Evolutionary conservation across 371 early-diverging fungal species (phyloP), one percentile per base, ranked within the genome.

Genomic region (Mucor ambiguus): DNA sequence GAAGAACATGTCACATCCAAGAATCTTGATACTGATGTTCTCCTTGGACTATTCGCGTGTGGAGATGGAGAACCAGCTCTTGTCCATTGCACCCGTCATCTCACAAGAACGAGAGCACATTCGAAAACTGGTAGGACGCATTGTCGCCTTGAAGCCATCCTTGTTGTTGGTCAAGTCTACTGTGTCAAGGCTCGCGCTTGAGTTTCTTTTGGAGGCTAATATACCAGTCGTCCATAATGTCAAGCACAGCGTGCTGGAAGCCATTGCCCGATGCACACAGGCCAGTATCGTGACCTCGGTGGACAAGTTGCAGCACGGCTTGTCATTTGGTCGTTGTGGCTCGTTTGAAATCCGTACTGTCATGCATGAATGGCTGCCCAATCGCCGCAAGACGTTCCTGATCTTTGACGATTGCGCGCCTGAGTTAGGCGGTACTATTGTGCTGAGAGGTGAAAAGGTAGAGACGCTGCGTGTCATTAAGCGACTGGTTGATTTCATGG

Each of bases 171-270:
- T 93, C 11, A 92, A 93, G 61, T 90, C 89, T 58, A 89, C 87
- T 0, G 93, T 97, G 4, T 91, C 96, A 4, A 83, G 97, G 12
- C 60, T 93, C 18, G 96, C 97, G 0, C 73, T 96, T 18, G 95
- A 98, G 57, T 85, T 90, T 32, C 69, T 99, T 16, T 74, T 94
- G 70, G 89, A 89, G 28, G 85, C 86, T 14, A 86, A 89, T 35
- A 87, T 99, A 8, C 84, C 91, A 0, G 94, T 97, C 1, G 90
- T 90, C 0, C 87, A 91, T 62, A 93, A 93, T 67, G 96, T 98
- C 58, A 97, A 96, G 69, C 84, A 86, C 20, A 87, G 89, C 35
- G 93, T 95, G 14, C 86, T 96, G 38, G 86, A 91, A 22, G 90
- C 92, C 0, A 83, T 98, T 10, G 93, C 96, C 0, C 81, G 96